Percentiles rank a stretch among this genome's conserved stretches.
Evolutionary conservation across 2,329 filamentous ascomycete genomes (phyloP).

Genomic region (Colletotrichum agaves): DNA sequence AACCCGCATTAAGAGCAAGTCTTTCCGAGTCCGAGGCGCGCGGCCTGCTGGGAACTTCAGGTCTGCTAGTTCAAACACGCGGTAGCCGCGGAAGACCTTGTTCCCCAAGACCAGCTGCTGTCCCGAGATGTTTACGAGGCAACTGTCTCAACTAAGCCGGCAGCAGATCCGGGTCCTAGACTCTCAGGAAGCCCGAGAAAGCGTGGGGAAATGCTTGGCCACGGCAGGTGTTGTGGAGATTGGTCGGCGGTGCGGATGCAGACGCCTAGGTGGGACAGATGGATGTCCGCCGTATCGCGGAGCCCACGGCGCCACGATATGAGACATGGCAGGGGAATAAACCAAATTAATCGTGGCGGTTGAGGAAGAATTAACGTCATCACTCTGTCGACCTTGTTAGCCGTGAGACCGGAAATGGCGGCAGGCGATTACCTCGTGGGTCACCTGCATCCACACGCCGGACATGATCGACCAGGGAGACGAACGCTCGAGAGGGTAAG

Average conservation of each 20-base stretch:
- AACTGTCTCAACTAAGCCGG: slow-evolving; percentile 18
- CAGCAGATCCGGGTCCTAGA: slow-evolving; percentile 1
- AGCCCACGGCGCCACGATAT: slow-evolving; percentile 2
- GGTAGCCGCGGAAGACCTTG: slow-evolving; percentile 1
- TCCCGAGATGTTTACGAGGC: slow-evolving; percentile 7
- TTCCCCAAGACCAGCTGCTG: not conserved
- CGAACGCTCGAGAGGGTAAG: not conserved
- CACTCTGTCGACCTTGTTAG: not conserved
- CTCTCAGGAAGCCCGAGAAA: slow-evolving; percentile 5
- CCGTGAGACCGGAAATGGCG: not conserved
- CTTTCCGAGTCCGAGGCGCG: slow-evolving; percentile 1
- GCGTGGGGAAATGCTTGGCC: slow-evolving; percentile 19
- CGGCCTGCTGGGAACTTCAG: not conserved
- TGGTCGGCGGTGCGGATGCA: slow-evolving; percentile 4
- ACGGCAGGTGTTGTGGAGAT: slow-evolving; percentile 4
- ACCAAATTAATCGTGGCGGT: not conserved
- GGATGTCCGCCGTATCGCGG: slow-evolving; percentile 25
- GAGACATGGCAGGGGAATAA: not conserved
- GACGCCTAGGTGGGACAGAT: not conserved
- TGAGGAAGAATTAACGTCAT: not conserved
- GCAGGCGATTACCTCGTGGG: not conserved
- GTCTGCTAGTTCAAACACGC: slow-evolving; percentile 11
- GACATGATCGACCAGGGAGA: not conserved
- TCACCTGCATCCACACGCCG: not conserved
- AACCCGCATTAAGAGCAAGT: not conserved